A percentile compares a stretch with the other conserved stretches of the same genome.
Conservation (phyloP, 768 basidiomycete genomes). For the Fomitopsis pulvina region DNA sequence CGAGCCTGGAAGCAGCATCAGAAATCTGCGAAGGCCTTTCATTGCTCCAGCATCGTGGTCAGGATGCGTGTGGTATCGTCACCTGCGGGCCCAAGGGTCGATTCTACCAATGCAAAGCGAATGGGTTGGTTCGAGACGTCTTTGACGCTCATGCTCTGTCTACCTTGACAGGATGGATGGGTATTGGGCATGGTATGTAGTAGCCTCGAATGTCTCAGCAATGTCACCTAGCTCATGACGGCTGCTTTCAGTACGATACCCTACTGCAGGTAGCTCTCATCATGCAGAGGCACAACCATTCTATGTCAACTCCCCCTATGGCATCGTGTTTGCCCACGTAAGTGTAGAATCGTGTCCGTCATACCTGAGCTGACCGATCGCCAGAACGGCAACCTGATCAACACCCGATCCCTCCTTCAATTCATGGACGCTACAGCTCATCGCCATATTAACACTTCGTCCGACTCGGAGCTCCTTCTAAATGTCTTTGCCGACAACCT, state of each 20-base stretch:
- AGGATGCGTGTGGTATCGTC: slow-evolving; percentile 96
- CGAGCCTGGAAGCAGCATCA: slow-evolving; percentile 63
- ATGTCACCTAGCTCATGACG: background rate
- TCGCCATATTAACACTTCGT: slow-evolving; percentile 97
- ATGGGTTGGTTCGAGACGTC: slow-evolving; percentile 98
- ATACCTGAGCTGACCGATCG: slow-evolving; percentile 1
- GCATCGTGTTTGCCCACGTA: slow-evolving; percentile 96
- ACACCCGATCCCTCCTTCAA: slow-evolving; percentile 78
- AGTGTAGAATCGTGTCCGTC: slow-evolving; percentile 21
- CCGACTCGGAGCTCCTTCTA: slow-evolving; percentile 93
- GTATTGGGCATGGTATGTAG: slow-evolving; percentile 86
- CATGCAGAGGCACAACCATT: slow-evolving; percentile 98
- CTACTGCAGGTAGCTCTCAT: slow-evolving; percentile 95
- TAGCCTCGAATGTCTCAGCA: background rate
- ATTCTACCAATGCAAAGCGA: slow-evolving; percentile 97
- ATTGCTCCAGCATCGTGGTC: slow-evolving; percentile 91
- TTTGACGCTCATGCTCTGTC: slow-evolving; percentile 78
- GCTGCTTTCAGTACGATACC: slow-evolving; percentile 85
- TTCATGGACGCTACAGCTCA: slow-evolving; percentile 96
- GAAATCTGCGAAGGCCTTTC: slow-evolving; percentile 96
- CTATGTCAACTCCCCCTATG: slow-evolving; percentile 99
- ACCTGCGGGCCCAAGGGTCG: slow-evolving; percentile 94
- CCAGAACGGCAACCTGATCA: slow-evolving; percentile 98
- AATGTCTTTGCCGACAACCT: slow-evolving; percentile 98
- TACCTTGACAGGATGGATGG: slow-evolving; percentile 88